Evolutionary conservation across 73 alveolate species (phyloP), one percentile per base, ranked within the genome.

Genomic region (Blepharisma japonicum): DNA sequence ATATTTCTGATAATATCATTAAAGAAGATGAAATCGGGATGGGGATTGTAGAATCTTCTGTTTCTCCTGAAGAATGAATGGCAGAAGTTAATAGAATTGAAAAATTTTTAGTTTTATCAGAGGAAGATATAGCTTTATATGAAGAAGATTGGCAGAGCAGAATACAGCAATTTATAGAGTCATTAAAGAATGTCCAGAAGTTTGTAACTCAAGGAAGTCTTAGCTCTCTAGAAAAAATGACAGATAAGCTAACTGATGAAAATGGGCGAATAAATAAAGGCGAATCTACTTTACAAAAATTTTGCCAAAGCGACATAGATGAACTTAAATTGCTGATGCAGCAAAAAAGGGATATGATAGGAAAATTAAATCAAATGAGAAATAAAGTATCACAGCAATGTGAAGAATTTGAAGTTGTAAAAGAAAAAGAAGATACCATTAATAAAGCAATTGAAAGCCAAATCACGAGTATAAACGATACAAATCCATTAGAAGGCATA

Each of bases 31-130:
- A 11, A 7, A 23, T 49, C 18, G 42, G 42, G 42, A 45, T 20
- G 45, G 87, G 67, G 7, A 80, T 80, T 21, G 27, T 80, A 8
- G 71, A 70, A 42, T 51, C 82, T 48, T 7, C 72, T 39, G 74
- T 84, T 23, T 87, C 74, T 47, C 90, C 93, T 11, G 89, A 46
- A 14, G 90, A 86, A 55, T 86, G 93, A 89, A 11, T 27, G 54
- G 56, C 70, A 51, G 93, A 86, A 27, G 83, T 56, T 55, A 55
- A 56, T 7, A 45, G 87, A 54, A 84, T 86, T 14, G 50, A 61
- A 47, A 67, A 54, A 20, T 27, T 74, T 21, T 56, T 85, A 32
- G 79, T 48, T 45, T 7, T 77, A 11, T 4, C 21, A 77, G 72
- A 53, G 6, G 55, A 11, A 14, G 56, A 7, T 23, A 56, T 54